A percentile compares a stretch with the other conserved stretches of the same genome.
phyloP scores from a whole-genome alignment of 1,284 basidiomycete genomes.

The Trametes versicolor region DNA sequence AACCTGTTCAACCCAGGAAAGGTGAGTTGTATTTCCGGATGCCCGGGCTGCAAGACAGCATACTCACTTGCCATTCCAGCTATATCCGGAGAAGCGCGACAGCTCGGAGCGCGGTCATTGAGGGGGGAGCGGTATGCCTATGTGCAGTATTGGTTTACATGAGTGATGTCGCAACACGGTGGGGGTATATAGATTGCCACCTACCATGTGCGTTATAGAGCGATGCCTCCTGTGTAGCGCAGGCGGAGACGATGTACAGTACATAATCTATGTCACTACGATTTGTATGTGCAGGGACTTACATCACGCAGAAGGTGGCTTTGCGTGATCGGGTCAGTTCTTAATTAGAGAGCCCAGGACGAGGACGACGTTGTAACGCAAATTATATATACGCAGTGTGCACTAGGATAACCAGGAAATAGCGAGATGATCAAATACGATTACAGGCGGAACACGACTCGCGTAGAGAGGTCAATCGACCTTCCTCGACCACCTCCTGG shows the following conservation, averaged over 20 bases:
- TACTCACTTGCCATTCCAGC: neutral
- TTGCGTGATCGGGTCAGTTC: no score
- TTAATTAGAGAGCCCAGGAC: no score
- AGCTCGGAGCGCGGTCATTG: neutral
- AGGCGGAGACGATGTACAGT: no score
- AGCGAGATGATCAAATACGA: constrained; percentile 14
- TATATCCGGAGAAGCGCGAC: constrained; percentile 27
- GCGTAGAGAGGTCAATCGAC: constrained; percentile 51
- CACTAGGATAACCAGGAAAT: constrained; percentile 12
- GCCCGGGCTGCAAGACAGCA: constrained; percentile 65
- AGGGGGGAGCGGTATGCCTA: constrained; percentile 29
- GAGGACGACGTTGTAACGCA: no score
- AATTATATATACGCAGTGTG: constrained; percentile 12
- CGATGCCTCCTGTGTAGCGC: no score
- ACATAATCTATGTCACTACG: no score
- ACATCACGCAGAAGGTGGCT: no score
- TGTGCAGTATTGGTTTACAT: no score
- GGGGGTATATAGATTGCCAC: no score
- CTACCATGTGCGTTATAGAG: no score
- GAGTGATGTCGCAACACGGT: no score
- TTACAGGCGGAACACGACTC: neutral
- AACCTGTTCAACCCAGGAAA: constrained; percentile 90
- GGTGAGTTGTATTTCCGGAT: constrained; percentile 48
- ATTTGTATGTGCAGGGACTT: no score
- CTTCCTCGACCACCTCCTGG: constrained; percentile 77